Conservation (phyloP, 345 rosid genomes). For the Hibiscus trionum region DNA sequence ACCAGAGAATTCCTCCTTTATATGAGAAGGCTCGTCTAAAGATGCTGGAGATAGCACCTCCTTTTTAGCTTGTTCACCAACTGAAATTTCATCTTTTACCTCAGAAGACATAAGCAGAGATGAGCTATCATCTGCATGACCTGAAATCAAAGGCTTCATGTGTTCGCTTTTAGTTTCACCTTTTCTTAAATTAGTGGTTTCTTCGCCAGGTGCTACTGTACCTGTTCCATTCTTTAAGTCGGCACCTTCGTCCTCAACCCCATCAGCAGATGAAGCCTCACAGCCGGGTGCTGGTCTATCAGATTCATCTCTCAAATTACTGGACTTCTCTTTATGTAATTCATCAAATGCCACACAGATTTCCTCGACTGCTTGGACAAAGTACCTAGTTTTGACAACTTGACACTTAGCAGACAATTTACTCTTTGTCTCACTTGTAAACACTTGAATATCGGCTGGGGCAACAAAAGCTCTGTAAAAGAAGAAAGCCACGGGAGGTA, state of each 20-base stretch:
- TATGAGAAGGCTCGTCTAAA: conserved; percentile 22
- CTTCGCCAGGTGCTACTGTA: conserved; percentile 20
- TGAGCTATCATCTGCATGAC: conserved; percentile 27
- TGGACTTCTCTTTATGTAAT: conserved; percentile 42
- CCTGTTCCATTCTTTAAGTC: conserved; percentile 29
- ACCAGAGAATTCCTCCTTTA: conserved; percentile 33
- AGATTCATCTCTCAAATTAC: conserved; percentile 33
- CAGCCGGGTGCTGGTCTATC: conserved; percentile 27
- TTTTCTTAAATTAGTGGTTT: conserved; percentile 25
- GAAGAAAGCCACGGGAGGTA: conserved; percentile 9
- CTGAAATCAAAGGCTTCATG: conserved; percentile 32
- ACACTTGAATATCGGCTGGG: conserved; percentile 71
- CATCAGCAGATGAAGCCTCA: conserved; percentile 36
- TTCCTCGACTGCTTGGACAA: conserved; percentile 79
- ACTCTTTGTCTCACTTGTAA: conserved; percentile 71
- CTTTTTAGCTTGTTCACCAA: conserved; percentile 28
- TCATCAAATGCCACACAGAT: conserved; percentile 74
- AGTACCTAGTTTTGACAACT: conserved; percentile 57
- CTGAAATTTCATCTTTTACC: conserved; percentile 27
- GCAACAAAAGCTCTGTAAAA: conserved; percentile 77
- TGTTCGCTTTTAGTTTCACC: conserved; percentile 42
- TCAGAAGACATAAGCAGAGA: conserved; percentile 30
- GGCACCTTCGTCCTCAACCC: conserved; percentile 35
- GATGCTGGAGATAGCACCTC: conserved; percentile 21
- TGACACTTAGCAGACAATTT: conserved; percentile 54